phyloP scores from a whole-genome alignment of 2,329 filamentous ascomycete species.

The Plectosphaerella plurivora region DNA sequence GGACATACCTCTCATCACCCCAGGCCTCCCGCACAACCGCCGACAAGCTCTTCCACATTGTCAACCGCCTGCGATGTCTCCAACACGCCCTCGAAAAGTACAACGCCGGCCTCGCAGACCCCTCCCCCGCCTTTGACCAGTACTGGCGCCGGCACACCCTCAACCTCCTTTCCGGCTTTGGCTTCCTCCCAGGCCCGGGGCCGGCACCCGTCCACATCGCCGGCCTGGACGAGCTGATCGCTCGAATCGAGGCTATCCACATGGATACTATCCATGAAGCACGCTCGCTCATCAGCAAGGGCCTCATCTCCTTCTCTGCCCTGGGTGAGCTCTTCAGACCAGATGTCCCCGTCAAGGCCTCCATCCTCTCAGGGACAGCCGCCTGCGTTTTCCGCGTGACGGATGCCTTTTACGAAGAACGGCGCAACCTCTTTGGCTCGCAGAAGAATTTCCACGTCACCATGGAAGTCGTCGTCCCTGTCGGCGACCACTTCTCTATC shows the following conservation, averaged over 20 bases:
- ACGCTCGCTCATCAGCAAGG: background rate
- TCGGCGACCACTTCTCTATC: slow-evolving; percentile 6
- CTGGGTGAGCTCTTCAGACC: slow-evolving; percentile 5
- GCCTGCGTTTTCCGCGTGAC: slow-evolving; percentile 1
- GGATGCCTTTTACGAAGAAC: slow-evolving; percentile 4
- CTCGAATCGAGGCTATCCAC: background rate
- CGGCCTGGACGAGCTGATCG: background rate
- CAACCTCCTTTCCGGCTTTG: slow-evolving; percentile 4
- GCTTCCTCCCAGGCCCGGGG: background rate
- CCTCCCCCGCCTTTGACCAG: background rate
- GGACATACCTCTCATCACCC: background rate
- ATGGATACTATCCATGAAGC: background rate
- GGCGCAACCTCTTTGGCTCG: slow-evolving; percentile 3
- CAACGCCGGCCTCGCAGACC: background rate
- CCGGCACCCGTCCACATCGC: background rate
- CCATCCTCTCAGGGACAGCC: background rate
- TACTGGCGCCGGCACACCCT: slow-evolving; percentile 3
- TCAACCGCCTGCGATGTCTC: slow-evolving; percentile 1
- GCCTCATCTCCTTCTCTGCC: slow-evolving; percentile 1
- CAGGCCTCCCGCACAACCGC: background rate
- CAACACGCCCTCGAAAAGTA: background rate
- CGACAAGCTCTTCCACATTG: slow-evolving; percentile 2
- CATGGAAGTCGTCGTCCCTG: slow-evolving; percentile 1
- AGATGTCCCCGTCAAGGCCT: slow-evolving; percentile 1
- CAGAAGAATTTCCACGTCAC: slow-evolving; percentile 5